These are phyloP conservation scores for Cunninghamia lanceolata DNA, from an alignment of 75 land plant species.

Conservation along the genomic window DNA sequence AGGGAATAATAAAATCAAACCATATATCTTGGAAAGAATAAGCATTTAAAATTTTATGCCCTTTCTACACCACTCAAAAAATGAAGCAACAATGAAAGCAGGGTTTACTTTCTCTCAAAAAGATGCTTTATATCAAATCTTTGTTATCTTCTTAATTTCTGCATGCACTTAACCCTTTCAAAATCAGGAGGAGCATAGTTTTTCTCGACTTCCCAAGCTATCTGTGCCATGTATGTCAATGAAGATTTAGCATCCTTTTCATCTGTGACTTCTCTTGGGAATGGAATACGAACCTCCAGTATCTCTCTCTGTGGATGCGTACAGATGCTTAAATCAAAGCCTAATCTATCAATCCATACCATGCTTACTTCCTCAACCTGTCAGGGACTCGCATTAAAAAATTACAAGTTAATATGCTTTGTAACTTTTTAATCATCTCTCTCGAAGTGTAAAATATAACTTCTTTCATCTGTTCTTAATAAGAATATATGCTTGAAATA, in stretches of 20 bases:
- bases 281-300: conserved; percentile 82
- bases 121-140: neutral
- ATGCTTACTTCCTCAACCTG: conserved; percentile 80
- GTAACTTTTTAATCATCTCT: neutral
- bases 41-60: neutral
- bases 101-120: neutral
- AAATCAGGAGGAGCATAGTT: conserved; percentile 57
- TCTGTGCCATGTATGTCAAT: conserved; percentile 86
- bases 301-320: conserved; percentile 39
- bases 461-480: neutral
- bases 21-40: neutral
- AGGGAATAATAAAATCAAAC: neutral
- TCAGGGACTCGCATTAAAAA: neutral
- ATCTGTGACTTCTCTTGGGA: conserved; percentile 84
- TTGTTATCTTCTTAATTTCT: conserved; percentile 14
- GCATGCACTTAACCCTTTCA: conserved; percentile 48
- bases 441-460: neutral
- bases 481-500: neutral
- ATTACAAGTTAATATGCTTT: neutral
- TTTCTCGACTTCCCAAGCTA: conserved; percentile 96
- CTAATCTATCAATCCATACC: conserved; percentile 94
- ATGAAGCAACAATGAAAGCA: neutral
- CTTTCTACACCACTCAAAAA: neutral
- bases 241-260: conserved; percentile 91
- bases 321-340: conserved; percentile 78